A percentile compares a stretch with the other conserved stretches of the same genome.
phyloP scores from a whole-genome alignment of 140 eudicot species.

The Bidens hawaiensis region DNA sequence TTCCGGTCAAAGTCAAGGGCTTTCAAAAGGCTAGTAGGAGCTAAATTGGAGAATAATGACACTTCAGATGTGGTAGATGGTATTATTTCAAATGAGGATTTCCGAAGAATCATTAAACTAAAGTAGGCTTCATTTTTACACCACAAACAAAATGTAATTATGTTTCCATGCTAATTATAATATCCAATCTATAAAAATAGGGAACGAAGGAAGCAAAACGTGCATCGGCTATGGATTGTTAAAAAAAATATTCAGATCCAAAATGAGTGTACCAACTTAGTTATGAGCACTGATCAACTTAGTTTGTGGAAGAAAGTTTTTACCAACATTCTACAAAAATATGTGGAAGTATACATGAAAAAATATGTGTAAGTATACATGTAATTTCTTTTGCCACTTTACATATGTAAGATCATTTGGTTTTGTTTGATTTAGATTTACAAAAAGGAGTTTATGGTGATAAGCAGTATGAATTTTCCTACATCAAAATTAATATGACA shows the following conservation, averaged over 20 bases:
- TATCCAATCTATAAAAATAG: slow-evolving; percentile 25
- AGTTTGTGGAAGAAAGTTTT: no score
- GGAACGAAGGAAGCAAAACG: slow-evolving; percentile 69
- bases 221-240: slow-evolving; percentile 66
- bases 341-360: no score
- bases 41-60: slow-evolving; percentile 29
- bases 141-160: not conserved
- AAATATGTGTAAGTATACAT: no score
- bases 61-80: slow-evolving; percentile 34
- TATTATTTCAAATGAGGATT: slow-evolving; percentile 86
- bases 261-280: slow-evolving; percentile 42
- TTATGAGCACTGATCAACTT: slow-evolving; percentile 77
- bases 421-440: no score
- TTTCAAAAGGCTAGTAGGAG: slow-evolving; percentile 71
- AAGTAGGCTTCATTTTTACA: slow-evolving; percentile 34
- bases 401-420: no score
- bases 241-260: slow-evolving; percentile 44
- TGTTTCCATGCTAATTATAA: not conserved
- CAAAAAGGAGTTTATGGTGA: no score
- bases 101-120: slow-evolving; percentile 65
- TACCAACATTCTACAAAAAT: no score
- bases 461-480: no score
- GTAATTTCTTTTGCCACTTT: no score
- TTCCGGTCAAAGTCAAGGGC: slow-evolving; percentile 77
- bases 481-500: no score